These are phyloP conservation scores for Meyerozyma athensensis DNA, from an alignment of 1,139 yeast genomes.

Conservation along the genomic window DNA sequence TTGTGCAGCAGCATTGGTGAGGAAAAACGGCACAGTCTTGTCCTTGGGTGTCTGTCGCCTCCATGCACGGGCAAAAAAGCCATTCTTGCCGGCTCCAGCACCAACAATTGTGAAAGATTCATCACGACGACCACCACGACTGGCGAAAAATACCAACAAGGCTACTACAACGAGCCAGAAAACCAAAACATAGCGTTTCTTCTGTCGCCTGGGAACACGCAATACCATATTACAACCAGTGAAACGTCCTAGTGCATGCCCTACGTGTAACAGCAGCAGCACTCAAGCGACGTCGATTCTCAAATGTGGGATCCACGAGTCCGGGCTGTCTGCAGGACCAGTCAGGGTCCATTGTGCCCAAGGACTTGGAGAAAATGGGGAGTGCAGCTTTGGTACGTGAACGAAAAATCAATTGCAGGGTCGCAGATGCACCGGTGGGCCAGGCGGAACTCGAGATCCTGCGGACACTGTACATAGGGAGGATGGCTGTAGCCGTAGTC, in stretches of 20 bases:
- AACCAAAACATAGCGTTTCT: background rate
- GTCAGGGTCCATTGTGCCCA: too few species aligned
- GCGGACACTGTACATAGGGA: conserved; percentile 35
- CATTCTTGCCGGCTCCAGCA: background rate
- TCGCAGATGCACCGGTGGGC: conserved; percentile 27
- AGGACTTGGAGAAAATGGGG: conserved; percentile 19
- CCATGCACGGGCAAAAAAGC: background rate
- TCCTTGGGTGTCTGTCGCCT: conserved; percentile 3
- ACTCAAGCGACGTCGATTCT: conserved; percentile 1
- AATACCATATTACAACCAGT: background rate
- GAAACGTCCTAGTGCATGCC: background rate
- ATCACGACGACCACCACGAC: background rate
- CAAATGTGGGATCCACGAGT: too few species aligned
- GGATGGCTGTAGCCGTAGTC: conserved; percentile 31
- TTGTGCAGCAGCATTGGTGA: conserved; percentile 14
- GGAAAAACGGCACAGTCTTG: conserved; percentile 19
- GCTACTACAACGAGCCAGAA: background rate
- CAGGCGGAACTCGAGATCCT: conserved; percentile 12
- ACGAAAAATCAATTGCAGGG: conserved; percentile 27
- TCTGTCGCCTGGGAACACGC: conserved; percentile 1
- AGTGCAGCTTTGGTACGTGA: conserved; percentile 27
- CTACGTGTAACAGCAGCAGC: conserved; percentile 1
- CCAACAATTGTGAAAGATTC: background rate
- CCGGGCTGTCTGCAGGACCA: too few species aligned
- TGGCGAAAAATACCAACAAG: background rate